Evolutionary conservation across 768 basidiomycete species (phyloP).

Genomic region (Boletus fagicola): DNA sequence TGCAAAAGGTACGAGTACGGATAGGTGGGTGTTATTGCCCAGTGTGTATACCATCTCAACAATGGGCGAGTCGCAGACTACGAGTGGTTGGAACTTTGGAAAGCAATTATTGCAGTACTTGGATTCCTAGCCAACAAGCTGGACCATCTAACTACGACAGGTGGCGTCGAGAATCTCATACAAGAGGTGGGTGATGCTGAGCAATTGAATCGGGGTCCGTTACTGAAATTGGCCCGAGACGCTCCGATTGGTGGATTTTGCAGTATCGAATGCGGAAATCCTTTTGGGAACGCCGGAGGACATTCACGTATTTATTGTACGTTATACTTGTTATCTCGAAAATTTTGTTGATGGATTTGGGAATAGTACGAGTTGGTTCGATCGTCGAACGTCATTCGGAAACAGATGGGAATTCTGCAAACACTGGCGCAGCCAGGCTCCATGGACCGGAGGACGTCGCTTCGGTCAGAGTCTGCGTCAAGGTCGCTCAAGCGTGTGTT

Average conservation of each 20-base stretch:
- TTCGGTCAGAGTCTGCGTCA: slow-evolving; percentile 35
- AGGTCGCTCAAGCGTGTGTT: slow-evolving; percentile 44
- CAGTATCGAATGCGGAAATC: slow-evolving; percentile 48
- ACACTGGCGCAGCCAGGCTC: slow-evolving; percentile 35
- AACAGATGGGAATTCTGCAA: slow-evolving; percentile 46
- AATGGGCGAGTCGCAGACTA: slow-evolving; percentile 45
- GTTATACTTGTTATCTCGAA: slow-evolving; percentile 23
- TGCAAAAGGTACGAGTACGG: slow-evolving; percentile 52
- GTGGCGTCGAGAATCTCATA: slow-evolving; percentile 50
- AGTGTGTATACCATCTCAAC: neutral
- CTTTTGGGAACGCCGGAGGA: slow-evolving; percentile 54
- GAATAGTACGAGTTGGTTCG: slow-evolving; percentile 65
- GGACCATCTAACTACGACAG: slow-evolving; percentile 50
- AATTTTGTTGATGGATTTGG: neutral
- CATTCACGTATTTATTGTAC: slow-evolving; percentile 61
- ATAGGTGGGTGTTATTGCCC: slow-evolving; percentile 43
- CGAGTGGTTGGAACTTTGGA: slow-evolving; percentile 66
- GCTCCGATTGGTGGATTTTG: slow-evolving; percentile 51
- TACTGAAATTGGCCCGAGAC: slow-evolving; percentile 36
- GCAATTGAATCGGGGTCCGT: neutral
- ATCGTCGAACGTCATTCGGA: slow-evolving; percentile 47
- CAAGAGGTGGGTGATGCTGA: slow-evolving; percentile 47
- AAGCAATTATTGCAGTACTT: slow-evolving; percentile 51
- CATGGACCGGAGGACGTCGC: slow-evolving; percentile 23
- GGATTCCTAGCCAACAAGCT: slow-evolving; percentile 55